Evolutionary conservation across 148 eudicot species (phyloP).

Genomic region (Camellia sinensis): DNA sequence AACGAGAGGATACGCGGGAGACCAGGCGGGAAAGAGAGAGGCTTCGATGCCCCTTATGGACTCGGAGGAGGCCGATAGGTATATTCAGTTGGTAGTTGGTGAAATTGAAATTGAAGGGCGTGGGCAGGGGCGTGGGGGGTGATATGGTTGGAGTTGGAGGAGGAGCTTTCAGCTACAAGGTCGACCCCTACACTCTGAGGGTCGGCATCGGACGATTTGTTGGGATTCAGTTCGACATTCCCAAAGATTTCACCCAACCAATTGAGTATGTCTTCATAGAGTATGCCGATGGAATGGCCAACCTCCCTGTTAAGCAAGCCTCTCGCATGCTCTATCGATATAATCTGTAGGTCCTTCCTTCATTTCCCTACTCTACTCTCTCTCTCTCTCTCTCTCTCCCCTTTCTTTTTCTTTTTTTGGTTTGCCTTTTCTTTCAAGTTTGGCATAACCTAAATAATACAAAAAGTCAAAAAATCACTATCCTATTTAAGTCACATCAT

Average conservation of each 20-base stretch:
- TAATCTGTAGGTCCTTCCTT: slow-evolving; percentile 56
- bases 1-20: slow-evolving; percentile 46
- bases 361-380: not conserved
- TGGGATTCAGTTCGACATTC: slow-evolving; percentile 65
- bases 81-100: slow-evolving; percentile 68
- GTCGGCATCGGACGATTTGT: slow-evolving; percentile 90
- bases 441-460: no score
- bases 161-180: slow-evolving; percentile 55
- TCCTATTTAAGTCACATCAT: no score
- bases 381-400: no score
- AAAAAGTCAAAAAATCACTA: no score
- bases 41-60: slow-evolving; percentile 40
- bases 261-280: slow-evolving; percentile 90
- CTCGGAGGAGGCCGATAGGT: slow-evolving; percentile 71
- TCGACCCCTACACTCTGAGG: slow-evolving; percentile 83
- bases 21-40: slow-evolving; percentile 25
- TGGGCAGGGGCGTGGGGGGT: not conserved
- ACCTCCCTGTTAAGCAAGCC: slow-evolving; percentile 85
- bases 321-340: slow-evolving; percentile 82
- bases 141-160: slow-evolving; percentile 6
- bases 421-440: not conserved
- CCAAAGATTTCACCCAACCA: slow-evolving; percentile 39
- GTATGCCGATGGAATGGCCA: slow-evolving; percentile 97
- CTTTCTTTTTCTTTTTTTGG: not conserved
- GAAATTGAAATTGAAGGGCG: slow-evolving; percentile 63